Conservation (phyloP, 176 grass and related monocot genomes). For the Alloteropsis semialata region DNA sequence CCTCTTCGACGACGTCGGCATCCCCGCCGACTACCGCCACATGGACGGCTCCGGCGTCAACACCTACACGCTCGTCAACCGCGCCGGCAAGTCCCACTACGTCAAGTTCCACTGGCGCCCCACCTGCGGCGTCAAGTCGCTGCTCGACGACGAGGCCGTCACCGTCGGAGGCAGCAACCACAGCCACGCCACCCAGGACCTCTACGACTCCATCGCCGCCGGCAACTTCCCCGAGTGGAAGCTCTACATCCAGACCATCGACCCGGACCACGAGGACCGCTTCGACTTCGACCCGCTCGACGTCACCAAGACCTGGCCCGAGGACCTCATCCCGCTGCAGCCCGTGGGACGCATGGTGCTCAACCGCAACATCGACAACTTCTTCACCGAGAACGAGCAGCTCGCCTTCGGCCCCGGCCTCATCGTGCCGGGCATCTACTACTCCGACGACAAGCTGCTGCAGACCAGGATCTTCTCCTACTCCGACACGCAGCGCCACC, state of each 20-base stretch:
- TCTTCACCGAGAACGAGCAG: constrained; percentile 98
- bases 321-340: constrained; percentile 85
- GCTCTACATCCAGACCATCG: constrained; percentile 81
- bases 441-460: constrained; percentile 98
- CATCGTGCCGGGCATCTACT: constrained; percentile 86
- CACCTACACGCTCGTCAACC: constrained; percentile 84
- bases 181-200: constrained; percentile 95
- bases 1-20: constrained; percentile 92
- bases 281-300: constrained; percentile 96
- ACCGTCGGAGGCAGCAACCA: constrained; percentile 85
- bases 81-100: constrained; percentile 73
- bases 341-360: constrained; percentile 83
- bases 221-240: constrained; percentile 96
- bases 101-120: constrained; percentile 99
- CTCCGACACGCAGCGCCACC: constrained; percentile 87
- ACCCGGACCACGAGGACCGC: constrained; percentile 63
- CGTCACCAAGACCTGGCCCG: constrained; percentile 98
- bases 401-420: constrained; percentile 85
- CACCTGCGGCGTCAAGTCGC: constrained; percentile 77
- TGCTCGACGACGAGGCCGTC: constrained; percentile 83
- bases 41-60: constrained; percentile 99
- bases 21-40: constrained; percentile 94
- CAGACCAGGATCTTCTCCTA: constrained; percentile 99
- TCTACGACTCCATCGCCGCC: constrained; percentile 73
- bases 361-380: constrained; percentile 96